These are phyloP conservation scores for Tritrichomonas foetus DNA, from an alignment of 208 protist species.

Conservation along the genomic window DNA sequence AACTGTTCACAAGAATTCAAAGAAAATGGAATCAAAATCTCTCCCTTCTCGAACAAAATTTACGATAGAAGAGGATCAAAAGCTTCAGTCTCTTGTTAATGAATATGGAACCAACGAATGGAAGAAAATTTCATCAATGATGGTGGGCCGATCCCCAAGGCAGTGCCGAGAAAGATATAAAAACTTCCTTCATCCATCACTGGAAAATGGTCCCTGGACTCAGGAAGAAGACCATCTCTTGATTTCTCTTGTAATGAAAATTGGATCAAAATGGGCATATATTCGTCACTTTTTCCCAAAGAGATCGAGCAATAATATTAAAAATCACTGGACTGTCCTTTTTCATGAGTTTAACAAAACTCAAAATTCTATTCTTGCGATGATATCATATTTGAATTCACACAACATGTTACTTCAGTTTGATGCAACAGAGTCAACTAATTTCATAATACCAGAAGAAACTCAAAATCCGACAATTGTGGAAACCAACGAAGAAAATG, in stretches of 20 bases:
- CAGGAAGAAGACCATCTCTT: neutral
- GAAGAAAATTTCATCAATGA: neutral
- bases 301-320: neutral
- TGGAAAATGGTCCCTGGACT: neutral
- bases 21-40: too few relatives aligned
- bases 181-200: neutral
- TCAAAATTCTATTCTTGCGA: too few relatives aligned
- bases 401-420: too few relatives aligned
- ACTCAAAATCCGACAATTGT: too few relatives aligned
- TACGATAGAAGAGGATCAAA: neutral
- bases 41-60: too few relatives aligned
- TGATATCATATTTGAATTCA: too few relatives aligned
- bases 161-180: constrained; percentile 30
- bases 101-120: neutral
- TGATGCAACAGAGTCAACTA: too few relatives aligned
- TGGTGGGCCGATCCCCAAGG: neutral
- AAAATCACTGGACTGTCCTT: neutral
- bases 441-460: too few relatives aligned
- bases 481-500: too few relatives aligned
- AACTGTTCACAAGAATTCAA: too few relatives aligned
- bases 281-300: neutral
- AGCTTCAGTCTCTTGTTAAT: neutral
- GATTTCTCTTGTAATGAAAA: neutral
- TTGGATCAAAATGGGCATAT: neutral
- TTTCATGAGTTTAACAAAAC: too few relatives aligned